Conservation (phyloP, 2,329 filamentous ascomycete species). For the Zalaria obscura region DNA sequence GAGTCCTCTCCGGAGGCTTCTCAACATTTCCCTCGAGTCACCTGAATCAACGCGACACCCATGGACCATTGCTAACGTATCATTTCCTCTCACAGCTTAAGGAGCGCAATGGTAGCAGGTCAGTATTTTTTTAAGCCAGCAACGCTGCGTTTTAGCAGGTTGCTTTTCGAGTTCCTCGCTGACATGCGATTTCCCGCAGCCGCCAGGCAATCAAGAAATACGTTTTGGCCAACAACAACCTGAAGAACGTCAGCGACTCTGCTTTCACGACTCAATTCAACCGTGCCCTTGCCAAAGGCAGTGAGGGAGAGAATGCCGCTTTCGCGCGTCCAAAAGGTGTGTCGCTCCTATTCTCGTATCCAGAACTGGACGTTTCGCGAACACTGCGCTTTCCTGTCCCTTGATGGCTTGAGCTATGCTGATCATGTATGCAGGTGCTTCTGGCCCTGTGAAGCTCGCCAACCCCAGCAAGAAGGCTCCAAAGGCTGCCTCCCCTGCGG, state of each 20-base stretch:
- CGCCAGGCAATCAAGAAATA: constrained; percentile 66
- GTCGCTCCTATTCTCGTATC: constrained; percentile 16
- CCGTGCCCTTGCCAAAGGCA: constrained; percentile 67
- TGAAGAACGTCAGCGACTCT: constrained; percentile 36
- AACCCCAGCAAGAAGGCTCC: constrained; percentile 21
- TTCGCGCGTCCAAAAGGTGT: constrained; percentile 86
- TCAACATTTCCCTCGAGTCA: not conserved
- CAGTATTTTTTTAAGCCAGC: constrained; percentile 24
- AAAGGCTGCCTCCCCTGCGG: constrained; percentile 16
- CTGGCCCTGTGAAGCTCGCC: constrained; percentile 75
- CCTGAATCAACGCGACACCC: constrained; percentile 9
- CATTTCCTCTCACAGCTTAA: constrained; percentile 42
- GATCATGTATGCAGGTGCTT: constrained; percentile 44
- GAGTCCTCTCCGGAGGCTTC: not conserved
- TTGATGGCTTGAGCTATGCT: constrained; percentile 10
- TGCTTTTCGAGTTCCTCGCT: constrained; percentile 13
- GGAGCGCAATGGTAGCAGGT: constrained; percentile 58
- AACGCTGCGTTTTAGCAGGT: constrained; percentile 1
- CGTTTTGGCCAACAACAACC: constrained; percentile 56
- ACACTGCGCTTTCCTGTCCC: too few relatives aligned
- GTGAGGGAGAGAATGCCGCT: constrained; percentile 56
- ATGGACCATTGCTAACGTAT: constrained; percentile 31
- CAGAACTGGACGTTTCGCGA: too few relatives aligned
- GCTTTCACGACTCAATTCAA: constrained; percentile 68
- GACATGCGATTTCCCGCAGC: constrained; percentile 28